Base-by-base conservation (phyloP, 2,329 filamentous ascomycete species). In the Trichoderma koningiopsis region DNA sequence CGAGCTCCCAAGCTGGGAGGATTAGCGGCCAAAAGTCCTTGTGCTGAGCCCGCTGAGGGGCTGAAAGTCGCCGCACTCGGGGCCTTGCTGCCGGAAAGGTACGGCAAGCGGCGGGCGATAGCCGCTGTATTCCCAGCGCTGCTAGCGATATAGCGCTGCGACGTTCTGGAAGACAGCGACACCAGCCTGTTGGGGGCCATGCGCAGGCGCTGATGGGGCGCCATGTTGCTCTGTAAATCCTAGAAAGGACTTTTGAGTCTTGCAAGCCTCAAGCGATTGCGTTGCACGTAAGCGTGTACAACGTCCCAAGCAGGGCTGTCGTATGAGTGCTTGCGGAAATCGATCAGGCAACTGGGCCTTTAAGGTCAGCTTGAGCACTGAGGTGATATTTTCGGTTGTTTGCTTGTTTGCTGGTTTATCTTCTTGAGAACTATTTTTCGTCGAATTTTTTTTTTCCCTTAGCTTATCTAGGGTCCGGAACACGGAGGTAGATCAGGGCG, bases 151-250 rank as follows among this genome's bases (percentile, higher is more conserved):
- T 53, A 65, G 35, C 63, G 63, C 63, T 57, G 3, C 4, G 63
- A 35, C 19, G 24, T 14, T 47, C 53, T 66, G 35, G 60, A 53
- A 11, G 56, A 33, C 31, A 35, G 37, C 37, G 29, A 67, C 5
- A 49, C 11, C 11, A 58, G 52, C 33, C 52, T 33, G n/a, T 22
- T 53, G 19, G 43, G 24, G 47, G 68, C 58, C 24, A 53, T 55
- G 55, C 43, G 60, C 53, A 64, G 35, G 27, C 68, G 60, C 35
- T 69, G 68, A 40, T 60, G 43, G 40, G 61, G 68, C 33, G 68
- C 68, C 68, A 69, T 69, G 43, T 5, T 61, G 22, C 22, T 35
- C 31, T 29, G 62, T 49, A 35, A 47, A 10, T 63, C 60, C 60
- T 29, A 40, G 19, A 22, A 10, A 24, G 60, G 27, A 22, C 4